Conservation (phyloP, 2,329 filamentous ascomycete species). For the Cladobotryum mycophilum region DNA sequence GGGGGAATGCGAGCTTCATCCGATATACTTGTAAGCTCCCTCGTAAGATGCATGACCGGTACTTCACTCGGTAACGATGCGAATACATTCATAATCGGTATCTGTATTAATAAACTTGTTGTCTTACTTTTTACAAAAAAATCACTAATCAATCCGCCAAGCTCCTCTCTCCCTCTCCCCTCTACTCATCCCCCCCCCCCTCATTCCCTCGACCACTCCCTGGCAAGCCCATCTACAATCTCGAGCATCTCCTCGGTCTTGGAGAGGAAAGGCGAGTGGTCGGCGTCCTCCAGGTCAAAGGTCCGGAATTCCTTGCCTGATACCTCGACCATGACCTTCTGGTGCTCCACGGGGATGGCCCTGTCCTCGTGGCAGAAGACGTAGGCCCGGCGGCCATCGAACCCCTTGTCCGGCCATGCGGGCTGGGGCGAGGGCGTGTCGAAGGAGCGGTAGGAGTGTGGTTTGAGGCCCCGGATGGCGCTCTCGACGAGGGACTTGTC, state of each 20-base stretch:
- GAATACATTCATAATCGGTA: no score
- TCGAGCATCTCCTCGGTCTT: background rate
- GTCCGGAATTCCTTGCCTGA: constrained; percentile 5
- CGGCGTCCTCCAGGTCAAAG: constrained; percentile 8
- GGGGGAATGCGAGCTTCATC: no score
- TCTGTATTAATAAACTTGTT: no score
- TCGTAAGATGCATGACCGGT: no score
- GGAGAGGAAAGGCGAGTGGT: constrained; percentile 12
- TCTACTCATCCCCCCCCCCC: no score
- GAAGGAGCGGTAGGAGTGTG: background rate
- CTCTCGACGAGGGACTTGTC: background rate
- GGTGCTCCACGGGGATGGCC: constrained; percentile 3
- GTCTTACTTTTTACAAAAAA: no score
- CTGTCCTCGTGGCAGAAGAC: constrained; percentile 10
- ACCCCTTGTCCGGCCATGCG: constrained; percentile 12
- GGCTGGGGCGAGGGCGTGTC: constrained; percentile 1
- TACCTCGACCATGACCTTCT: constrained; percentile 6
- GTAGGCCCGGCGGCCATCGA: constrained; percentile 10
- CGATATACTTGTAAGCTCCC: no score
- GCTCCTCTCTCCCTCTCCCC: no score
- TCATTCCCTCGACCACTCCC: background rate
- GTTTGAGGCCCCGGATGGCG: constrained; percentile 1
- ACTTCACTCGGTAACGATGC: no score
- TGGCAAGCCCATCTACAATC: constrained; percentile 6
- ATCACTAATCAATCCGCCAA: no score